Base-by-base conservation (phyloP, 768 basidiomycete genomes). In the Paxillus ammoniavirescens region DNA sequence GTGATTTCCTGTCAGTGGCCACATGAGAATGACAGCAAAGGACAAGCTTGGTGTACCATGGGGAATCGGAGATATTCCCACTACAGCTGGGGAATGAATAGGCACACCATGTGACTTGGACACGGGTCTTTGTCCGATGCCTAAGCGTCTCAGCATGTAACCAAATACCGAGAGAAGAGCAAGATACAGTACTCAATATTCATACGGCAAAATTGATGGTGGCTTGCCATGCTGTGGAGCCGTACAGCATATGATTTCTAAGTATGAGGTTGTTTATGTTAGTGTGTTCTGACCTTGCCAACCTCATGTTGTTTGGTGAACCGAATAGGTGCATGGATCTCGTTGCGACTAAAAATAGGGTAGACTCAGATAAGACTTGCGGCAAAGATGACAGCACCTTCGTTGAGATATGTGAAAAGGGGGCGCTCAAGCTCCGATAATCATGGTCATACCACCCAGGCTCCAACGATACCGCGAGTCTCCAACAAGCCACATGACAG, bases 371-470 rank as follows among this genome's bases (percentile, higher is more conserved):
- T 53, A 53, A 53, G 50, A 35, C 35, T 50, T 52, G 56, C 42
- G 54, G 37, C 37, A 47, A n/a, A 43, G 28, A 44, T 26, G 30
- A 12, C 45, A 38, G 37, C 37, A 38, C 14, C n/a, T 38, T 38
- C 56, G 49, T 46, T 21, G 45, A 36, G 42, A 40, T 26, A 42
- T 47, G 26, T 26, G 26, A 26, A 26, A 67, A 69, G 61, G 60
- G 68, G 70, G 68, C 69, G 68, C 63, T 48, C 61, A 71, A 69
- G 68, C 40, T 69, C 68, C 68, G 68, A 41, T 54, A 52, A 49
- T 30, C 38, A 38, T 8, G 28, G 15, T 40, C 40, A 14, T 42
- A 12, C 10, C 15, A 42, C 18, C 42, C 42, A 35, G 28, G 35
- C 26, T 26, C 21, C 26, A 26, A 5, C 23, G 23, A 26, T 44